Conservation (phyloP, 2,329 filamentous ascomycete genomes). For the Pseudogymnoascus verrucosus region DNA sequence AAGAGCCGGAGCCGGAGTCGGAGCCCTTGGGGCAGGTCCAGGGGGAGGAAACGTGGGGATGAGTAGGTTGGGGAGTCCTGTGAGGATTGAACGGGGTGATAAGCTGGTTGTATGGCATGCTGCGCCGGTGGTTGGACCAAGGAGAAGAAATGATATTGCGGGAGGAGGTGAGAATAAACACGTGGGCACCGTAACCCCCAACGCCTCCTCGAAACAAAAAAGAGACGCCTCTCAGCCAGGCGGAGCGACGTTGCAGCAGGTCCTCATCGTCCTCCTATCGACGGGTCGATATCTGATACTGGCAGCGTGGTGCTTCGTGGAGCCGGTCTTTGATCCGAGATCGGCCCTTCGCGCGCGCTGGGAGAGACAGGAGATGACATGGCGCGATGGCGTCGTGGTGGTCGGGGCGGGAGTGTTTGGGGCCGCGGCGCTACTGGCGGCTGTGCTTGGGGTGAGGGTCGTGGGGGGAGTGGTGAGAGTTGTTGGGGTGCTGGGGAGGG, state of each 20-base stretch:
- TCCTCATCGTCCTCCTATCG: not conserved
- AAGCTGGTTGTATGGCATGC: constrained; percentile 13
- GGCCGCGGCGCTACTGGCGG: constrained; percentile 21
- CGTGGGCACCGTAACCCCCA: not conserved
- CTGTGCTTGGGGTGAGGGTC: constrained; percentile 10
- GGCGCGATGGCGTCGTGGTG: constrained; percentile 23
- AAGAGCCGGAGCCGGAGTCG: not conserved
- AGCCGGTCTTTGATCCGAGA: constrained; percentile 33
- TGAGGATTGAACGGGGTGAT: constrained; percentile 10
- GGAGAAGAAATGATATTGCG: not conserved
- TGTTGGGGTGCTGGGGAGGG: not conserved
- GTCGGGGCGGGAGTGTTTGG: constrained; percentile 25
- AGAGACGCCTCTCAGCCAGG: not conserved
- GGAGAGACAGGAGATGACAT: constrained; percentile 20
- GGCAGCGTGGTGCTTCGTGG: constrained; percentile 26
- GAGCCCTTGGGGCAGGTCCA: not conserved
- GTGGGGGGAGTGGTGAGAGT: constrained; percentile 10
- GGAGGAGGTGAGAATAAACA: not conserved
- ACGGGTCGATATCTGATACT: constrained; percentile 17
- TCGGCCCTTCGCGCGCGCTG: constrained; percentile 17
- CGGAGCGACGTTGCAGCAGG: not conserved
- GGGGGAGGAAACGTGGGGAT: constrained; percentile 13
- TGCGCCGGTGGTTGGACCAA: not conserved
- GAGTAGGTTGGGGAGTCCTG: constrained; percentile 18
- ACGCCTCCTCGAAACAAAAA: not conserved